phyloP scores from a whole-genome alignment of 2,329 filamentous ascomycete species.

The Botrytis elliptica region DNA sequence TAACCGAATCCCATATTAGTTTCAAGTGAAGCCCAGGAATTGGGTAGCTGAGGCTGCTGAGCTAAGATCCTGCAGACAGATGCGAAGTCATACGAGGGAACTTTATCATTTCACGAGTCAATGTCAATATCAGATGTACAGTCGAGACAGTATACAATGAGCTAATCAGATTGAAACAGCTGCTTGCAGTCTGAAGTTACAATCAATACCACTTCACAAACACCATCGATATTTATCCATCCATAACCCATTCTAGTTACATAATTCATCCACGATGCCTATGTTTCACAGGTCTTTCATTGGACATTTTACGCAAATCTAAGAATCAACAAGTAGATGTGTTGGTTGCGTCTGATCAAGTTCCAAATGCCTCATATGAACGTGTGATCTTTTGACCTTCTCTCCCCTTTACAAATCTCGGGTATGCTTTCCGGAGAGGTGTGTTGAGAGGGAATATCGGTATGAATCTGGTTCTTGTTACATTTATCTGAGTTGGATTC shows the following conservation, averaged over 20 bases:
- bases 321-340: not conserved
- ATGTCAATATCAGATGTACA: not conserved
- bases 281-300: not conserved
- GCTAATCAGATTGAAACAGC: not conserved
- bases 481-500: not conserved
- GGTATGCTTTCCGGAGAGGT: not conserved
- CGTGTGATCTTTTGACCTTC: too few species aligned
- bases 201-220: not conserved
- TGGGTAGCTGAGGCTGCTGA: not conserved
- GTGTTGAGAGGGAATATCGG: not conserved
- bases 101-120: not conserved
- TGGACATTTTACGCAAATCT: not conserved
- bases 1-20: not conserved
- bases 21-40: not conserved
- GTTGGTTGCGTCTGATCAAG: not conserved
- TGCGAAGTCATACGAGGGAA: not conserved
- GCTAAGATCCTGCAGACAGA: not conserved
- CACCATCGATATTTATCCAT: not conserved
- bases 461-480: not conserved
- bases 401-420: not conserved
- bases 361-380: not conserved
- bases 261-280: not conserved
- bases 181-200: not conserved
- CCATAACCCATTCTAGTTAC: not conserved
- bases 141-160: not conserved